Conservation (phyloP, 257 asterid genomes). For the Lithospermum erythrorhizon region DNA sequence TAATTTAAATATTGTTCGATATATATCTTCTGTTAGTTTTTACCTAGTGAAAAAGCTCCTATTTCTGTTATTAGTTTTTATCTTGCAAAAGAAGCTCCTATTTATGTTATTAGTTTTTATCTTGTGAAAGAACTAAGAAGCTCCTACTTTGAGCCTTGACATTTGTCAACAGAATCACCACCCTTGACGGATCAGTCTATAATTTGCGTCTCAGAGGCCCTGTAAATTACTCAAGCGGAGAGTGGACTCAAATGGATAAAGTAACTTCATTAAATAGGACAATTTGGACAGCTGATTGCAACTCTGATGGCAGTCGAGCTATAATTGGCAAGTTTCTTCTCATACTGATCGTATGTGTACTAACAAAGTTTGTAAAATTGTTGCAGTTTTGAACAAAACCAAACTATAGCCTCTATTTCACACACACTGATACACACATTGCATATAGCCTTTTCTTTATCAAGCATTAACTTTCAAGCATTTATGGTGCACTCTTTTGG, state of each 20-base stretch:
- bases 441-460: background rate
- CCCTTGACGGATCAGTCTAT: slow-evolving; percentile 75
- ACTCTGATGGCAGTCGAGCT: slow-evolving; percentile 44
- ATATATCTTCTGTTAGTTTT: too few relatives aligned
- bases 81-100: too few relatives aligned
- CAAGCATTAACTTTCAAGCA: too few relatives aligned
- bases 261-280: slow-evolving; percentile 49
- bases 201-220: slow-evolving; percentile 55
- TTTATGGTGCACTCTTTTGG: background rate
- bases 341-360: background rate
- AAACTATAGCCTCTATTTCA: too few relatives aligned
- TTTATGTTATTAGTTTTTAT: background rate
- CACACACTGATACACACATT: background rate
- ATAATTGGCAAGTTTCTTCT: slow-evolving; percentile 50
- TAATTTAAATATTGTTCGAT: too few relatives aligned
- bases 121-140: background rate
- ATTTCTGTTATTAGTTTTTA: too few relatives aligned
- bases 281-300: slow-evolving; percentile 71
- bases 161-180: slow-evolving; percentile 51
- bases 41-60: too few relatives aligned
- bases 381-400: background rate
- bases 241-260: slow-evolving; percentile 14
- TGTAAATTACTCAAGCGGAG: slow-evolving; percentile 12
- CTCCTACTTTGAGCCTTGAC: slow-evolving; percentile 13
- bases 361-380: background rate